phyloP scores from a whole-genome alignment of 2,329 filamentous ascomycete species.

The Emergomyces africanus region DNA sequence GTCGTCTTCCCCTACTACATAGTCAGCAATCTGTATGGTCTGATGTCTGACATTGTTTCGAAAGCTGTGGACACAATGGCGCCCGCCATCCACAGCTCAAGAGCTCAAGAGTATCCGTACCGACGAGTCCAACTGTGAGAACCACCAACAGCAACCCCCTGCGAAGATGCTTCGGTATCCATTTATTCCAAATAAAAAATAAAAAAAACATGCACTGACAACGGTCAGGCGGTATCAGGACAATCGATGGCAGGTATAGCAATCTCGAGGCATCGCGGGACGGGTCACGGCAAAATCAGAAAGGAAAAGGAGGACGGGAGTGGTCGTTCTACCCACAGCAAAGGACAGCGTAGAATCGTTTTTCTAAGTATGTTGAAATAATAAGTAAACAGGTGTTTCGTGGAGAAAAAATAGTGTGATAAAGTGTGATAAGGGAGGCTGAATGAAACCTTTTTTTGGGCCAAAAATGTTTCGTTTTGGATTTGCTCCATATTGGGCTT shows the following conservation, averaged over 20 bases:
- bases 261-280: background rate
- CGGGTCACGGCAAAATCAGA: background rate
- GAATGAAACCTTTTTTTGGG: background rate
- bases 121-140: conserved; percentile 18
- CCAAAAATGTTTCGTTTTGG: background rate
- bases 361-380: background rate
- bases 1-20: conserved; percentile 16
- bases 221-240: background rate
- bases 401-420: background rate
- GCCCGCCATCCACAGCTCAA: background rate
- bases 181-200: conserved; percentile 14
- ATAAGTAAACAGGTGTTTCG: background rate
- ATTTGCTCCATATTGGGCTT: background rate
- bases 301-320: background rate
- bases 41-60: background rate
- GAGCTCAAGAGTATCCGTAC: conserved; percentile 12
- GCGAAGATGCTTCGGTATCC: conserved; percentile 22
- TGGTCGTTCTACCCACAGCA: background rate
- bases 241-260: background rate
- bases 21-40: background rate
- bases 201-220: background rate
- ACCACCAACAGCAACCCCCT: conserved; percentile 15
- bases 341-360: background rate
- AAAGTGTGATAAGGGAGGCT: background rate
- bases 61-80: background rate